Evolutionary conservation across 345 rosid genomes (phyloP).

Genomic region (Angophora floribunda): DNA sequence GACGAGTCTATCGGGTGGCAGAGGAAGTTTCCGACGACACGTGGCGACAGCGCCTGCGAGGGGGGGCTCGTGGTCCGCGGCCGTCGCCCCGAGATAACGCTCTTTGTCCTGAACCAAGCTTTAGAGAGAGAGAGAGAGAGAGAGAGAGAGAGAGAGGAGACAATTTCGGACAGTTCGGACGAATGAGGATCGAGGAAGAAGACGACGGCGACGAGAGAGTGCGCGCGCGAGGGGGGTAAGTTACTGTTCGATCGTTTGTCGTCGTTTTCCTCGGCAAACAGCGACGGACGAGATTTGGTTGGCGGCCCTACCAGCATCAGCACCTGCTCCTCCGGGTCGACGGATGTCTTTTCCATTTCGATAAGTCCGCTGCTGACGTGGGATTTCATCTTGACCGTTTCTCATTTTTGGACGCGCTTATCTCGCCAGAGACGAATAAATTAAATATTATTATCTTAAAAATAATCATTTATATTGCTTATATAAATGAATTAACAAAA

Average conservation of each 20-base stretch:
- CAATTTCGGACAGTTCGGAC: not conserved
- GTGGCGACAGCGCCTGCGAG: slow-evolving; percentile 21
- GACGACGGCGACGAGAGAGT: not conserved
- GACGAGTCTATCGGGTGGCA: slow-evolving; percentile 6
- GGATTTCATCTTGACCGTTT: not conserved
- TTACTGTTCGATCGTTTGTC: not conserved
- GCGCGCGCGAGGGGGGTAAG: not conserved
- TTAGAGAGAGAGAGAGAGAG: not conserved
- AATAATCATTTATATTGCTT: not conserved
- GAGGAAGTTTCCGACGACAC: slow-evolving; percentile 34
- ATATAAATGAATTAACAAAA: too few relatives aligned
- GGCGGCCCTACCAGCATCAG: not conserved
- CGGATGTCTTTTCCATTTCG: not conserved
- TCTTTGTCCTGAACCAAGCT: not conserved
- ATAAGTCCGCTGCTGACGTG: not conserved
- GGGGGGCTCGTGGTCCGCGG: not conserved
- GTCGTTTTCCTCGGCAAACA: not conserved
- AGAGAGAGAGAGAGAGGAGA: not conserved
- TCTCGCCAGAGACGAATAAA: not conserved
- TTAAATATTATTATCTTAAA: too few relatives aligned
- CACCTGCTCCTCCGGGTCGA: not conserved
- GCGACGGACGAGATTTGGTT: not conserved
- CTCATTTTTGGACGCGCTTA: not conserved
- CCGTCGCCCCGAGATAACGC: not conserved
- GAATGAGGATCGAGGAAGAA: not conserved